Percentiles rank a stretch among this genome's conserved stretches.
These are phyloP conservation scores for Pyricularia pennisetigena DNA, from an alignment of 2,329 filamentous ascomycete species.

Conservation along the genomic window DNA sequence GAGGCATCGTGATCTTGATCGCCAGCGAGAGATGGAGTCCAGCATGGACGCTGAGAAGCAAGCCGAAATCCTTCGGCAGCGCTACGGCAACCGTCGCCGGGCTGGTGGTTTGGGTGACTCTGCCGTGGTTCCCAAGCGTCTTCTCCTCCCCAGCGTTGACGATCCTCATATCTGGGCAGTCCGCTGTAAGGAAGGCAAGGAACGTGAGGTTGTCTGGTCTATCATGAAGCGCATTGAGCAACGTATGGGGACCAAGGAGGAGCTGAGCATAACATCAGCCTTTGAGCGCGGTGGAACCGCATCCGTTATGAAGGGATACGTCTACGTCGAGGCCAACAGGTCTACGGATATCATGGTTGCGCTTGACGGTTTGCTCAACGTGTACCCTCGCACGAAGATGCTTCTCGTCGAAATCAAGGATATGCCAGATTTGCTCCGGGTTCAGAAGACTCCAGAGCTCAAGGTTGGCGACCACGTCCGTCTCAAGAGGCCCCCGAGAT, in stretches of 20 bases:
- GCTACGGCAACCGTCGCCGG: constrained; percentile 72
- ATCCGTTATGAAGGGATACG: constrained; percentile 80
- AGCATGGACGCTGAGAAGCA: constrained; percentile 91
- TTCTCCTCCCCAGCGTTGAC: constrained; percentile 85
- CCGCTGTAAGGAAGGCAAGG: constrained; percentile 89
- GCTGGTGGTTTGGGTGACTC: constrained; percentile 57
- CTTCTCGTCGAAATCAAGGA: constrained; percentile 90
- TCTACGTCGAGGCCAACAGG: constrained; percentile 87
- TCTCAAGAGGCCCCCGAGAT: constrained; percentile 68
- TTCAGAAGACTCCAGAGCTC: constrained; percentile 75
- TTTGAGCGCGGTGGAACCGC: constrained; percentile 79
- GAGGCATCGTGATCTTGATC: constrained; percentile 87
- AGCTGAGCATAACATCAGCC: constrained; percentile 75
- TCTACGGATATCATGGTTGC: constrained; percentile 79
- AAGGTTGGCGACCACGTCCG: constrained; percentile 89
- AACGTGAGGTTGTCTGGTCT: constrained; percentile 78
- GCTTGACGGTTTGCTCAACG: constrained; percentile 75
- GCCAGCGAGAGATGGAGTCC: constrained; percentile 76
- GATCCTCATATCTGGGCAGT: constrained; percentile 96
- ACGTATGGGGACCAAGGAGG: constrained; percentile 64
- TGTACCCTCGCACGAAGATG: constrained; percentile 81
- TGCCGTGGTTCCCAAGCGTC: constrained; percentile 70
- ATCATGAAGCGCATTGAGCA: constrained; percentile 88
- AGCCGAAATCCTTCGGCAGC: constrained; percentile 74
- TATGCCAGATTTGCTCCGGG: constrained; percentile 90